Base-by-base conservation (phyloP, 805 yeast genomes). In the Blastobotrys peoriensis region DNA sequence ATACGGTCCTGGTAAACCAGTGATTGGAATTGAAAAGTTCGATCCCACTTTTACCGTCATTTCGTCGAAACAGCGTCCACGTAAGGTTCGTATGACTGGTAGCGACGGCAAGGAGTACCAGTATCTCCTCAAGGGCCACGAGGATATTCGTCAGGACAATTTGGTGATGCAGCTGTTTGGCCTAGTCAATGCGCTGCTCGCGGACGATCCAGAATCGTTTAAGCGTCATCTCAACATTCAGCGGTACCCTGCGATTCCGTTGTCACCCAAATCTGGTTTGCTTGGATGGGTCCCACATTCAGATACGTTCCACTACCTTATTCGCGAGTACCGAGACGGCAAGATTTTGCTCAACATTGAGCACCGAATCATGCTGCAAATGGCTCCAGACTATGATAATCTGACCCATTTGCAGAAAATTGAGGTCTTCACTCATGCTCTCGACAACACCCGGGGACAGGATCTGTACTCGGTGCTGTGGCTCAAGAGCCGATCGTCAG, bases 161-260 rank as follows among this genome's bases (percentile, higher is more conserved):
- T 73, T 94, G 63, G 99, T 91, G 21, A 93, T 93, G 98, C 99
- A 93, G 65, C 70, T 93, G 55, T 91, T 93, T 64, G 98, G 98
- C 0, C 71, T 93, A 58, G 98, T 93, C 2, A 93, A 94, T 60
- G 88, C 97, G 0, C 70, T 94, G 40, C 73, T 93, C 51, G 76
- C 82, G 3, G 86, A 86, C 56, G 97, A 93, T 62, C 81, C 97
- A 0, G 98, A 93, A 61, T 88, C 97, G 61, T 93, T 89, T 74
- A 89, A 87, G 68, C 76, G 99, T 52, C 98, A 93, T 62, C 72
- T 93, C 66, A 94, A 86, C 60, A 88, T 93, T 49, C 96, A 88
- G 58, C 82, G 81, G 52, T 93, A 79, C 66, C 83, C 96, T 0
- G 97, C 96, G 0, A 91, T 86, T 56, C 98, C 99, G 5, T 67